These are phyloP conservation scores for Bigelowiella natans DNA, from an alignment of 78 protist genomes.

Conservation along the genomic window DNA sequence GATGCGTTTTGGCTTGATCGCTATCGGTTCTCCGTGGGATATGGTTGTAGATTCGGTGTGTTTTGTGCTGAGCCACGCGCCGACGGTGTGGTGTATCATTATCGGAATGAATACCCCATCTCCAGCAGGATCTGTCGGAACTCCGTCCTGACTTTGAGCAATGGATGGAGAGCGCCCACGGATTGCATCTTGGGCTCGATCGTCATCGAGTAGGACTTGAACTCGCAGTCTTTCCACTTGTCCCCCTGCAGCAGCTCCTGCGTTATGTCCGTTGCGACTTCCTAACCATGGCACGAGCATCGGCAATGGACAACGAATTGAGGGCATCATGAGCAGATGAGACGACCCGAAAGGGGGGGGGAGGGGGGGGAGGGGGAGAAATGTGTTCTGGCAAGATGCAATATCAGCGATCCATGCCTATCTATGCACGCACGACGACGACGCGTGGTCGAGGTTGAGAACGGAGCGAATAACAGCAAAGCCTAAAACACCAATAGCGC, in stretches of 20 bases:
- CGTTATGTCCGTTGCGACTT: neutral
- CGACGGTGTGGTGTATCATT: neutral
- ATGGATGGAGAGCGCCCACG: slow-evolving; percentile 85
- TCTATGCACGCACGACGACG: too few relatives aligned
- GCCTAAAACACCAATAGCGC: neutral
- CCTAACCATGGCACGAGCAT: too few relatives aligned
- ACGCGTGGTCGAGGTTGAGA: too few relatives aligned
- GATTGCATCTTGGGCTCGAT: neutral
- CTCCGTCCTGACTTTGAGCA: slow-evolving; percentile 72
- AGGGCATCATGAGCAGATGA: too few relatives aligned
- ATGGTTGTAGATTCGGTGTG: neutral
- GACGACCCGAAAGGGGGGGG: too few relatives aligned
- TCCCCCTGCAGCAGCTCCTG: neutral
- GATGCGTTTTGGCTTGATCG: neutral
- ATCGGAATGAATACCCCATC: slow-evolving; percentile 61
- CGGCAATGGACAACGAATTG: too few relatives aligned
- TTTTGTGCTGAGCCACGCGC: neutral
- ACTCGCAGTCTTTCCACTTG: neutral
- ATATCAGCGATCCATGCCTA: too few relatives aligned
- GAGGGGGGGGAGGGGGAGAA: too few relatives aligned
- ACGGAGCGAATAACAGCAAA: too few relatives aligned
- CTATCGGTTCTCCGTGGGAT: neutral
- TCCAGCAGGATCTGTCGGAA: slow-evolving; percentile 87
- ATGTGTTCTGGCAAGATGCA: too few relatives aligned
- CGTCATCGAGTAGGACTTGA: neutral